Base-by-base conservation (phyloP, 306 rosid genomes). In the Herpetospermum pedunculosum region DNA sequence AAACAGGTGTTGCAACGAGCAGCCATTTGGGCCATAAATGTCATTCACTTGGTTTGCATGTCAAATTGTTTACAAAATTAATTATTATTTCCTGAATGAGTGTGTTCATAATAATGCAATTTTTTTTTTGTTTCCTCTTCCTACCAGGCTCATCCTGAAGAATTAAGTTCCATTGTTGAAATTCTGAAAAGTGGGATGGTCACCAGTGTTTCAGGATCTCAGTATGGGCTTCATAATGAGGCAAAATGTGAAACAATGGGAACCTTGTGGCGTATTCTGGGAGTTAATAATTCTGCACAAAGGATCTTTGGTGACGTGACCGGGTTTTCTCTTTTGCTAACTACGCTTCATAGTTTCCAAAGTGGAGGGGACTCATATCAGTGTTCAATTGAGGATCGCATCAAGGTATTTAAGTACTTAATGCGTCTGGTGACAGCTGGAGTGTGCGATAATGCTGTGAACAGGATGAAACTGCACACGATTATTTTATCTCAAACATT, bases 211-310 rank as follows among this genome's bases (percentile, higher is more conserved):
- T 92, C 81, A 14, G 99, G 99, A 43, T 85, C 88, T 71, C 99
- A 95, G 71, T 92, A 83, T 80, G 88, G 79, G 72, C 96, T 95
- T 80, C 87, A 88, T 26, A 63, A 79, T 83, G 97, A 89, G 78
- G 99, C 99, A 54, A 92, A 85, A 80, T 95, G 99, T 77, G 99
- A 95, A 76, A 88, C 86, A 40, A 85, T 95, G 97, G 99, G 99
- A 77, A 80, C 88, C 74, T 73, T 95, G 72, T 92, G 96, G 96
- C 93, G 97, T 21, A 84, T 92, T 78, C 73, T 95, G 83, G 97
- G 91, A 78, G 90, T 85, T 79, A 95, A 92, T 80, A 81, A 64
- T 80, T 80, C 90, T 52, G 90, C 97, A 44, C 93, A 86, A 83
- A 88, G 90, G 81, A 85, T 90, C 75, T 95, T 95, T 77, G 99